Base-by-base conservation (phyloP, 2,329 filamentous ascomycete species). In the Myriosclerotinia curreyana region DNA sequence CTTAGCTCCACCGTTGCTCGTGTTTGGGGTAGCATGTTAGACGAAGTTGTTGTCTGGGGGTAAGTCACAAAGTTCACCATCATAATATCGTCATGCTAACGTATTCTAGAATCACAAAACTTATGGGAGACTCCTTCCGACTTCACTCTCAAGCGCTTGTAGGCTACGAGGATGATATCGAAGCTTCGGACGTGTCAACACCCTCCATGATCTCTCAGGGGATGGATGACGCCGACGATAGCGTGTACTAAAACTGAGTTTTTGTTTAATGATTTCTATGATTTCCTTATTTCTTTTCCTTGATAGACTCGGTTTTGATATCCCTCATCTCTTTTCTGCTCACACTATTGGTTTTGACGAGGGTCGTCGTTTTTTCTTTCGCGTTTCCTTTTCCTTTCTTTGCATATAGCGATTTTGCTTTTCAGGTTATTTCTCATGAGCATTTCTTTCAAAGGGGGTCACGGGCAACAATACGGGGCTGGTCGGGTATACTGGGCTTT, bases 11-110 rank as follows among this genome's bases (percentile, higher is more conserved):
- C 92, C 60, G 94, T 99, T 51, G 93, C 94, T 68, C 87, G 91
- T 72, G 86, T 98, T 53, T 99, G 95, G 95, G 95, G 94, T 72
- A 94, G 92, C 69, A 97, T 98, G 89, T 87, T 98, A 69, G 95
- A 98, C 75, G 95, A 97, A 79, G 95, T 98, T 68, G 94, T 98
- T 71, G 95, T 99, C 66, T 98, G 95, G 95, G 95, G 95, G 92
- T 96, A 88, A 86, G 92, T 90, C 60, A 31, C 61, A 34, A 50
- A 14, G n/a, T 51, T 56, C 28, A 61, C 42, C 34, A 34, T 11
- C 11, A 25, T 31, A 22, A 55, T 42, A 15, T 17, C 50, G 56
- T 58, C 60, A 70, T 63, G n/a, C 83, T 86, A 81, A 87, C 77
- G 60, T 55, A 58, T 46, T 38, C 48, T 73, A 94, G 91, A 65